A percentile compares a stretch with the other conserved stretches of the same genome.
Conservation (phyloP, 2,329 filamentous ascomycete species). For the Diaporthe batatas region DNA sequence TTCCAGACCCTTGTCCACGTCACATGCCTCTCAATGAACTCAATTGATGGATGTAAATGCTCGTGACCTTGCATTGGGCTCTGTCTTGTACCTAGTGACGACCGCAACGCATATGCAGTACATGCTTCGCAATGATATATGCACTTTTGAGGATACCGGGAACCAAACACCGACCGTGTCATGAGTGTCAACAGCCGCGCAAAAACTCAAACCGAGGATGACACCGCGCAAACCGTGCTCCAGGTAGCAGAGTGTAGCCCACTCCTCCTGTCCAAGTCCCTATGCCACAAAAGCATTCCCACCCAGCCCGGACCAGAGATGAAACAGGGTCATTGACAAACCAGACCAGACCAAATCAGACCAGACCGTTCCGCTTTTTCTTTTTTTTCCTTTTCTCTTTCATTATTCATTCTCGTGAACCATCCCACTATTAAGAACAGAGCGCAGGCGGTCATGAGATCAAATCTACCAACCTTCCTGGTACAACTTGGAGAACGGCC, state of each 20-base stretch:
- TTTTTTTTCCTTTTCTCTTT: not conserved
- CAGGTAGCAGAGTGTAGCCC: not conserved
- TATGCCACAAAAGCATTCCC: slow-evolving; percentile 29
- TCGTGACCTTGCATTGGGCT: not conserved
- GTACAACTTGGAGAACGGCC: slow-evolving; percentile 39
- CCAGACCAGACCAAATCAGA: slow-evolving; percentile 2
- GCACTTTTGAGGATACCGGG: slow-evolving; percentile 29
- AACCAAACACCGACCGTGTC: slow-evolving; percentile 23
- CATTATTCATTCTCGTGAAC: slow-evolving; percentile 34
- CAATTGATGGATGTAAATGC: slow-evolving; percentile 10
- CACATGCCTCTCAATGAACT: not conserved
- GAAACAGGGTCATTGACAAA: not conserved
- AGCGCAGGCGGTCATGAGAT: slow-evolving; percentile 1
- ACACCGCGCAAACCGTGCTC: not conserved
- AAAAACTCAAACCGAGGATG: slow-evolving; percentile 3
- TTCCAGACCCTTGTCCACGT: not conserved
- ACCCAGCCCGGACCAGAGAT: slow-evolving; percentile 25
- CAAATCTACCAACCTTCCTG: slow-evolving; percentile 38
- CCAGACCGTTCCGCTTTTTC: slow-evolving; percentile 10
- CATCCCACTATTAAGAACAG: slow-evolving; percentile 26
- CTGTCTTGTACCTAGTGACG: slow-evolving; percentile 16
- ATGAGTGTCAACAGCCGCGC: slow-evolving; percentile 16
- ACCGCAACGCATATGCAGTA: slow-evolving; percentile 28
- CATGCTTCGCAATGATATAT: slow-evolving; percentile 33
- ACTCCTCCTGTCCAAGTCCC: slow-evolving; percentile 15